Conservation (phyloP, 805 yeast species). For the Phaffomyces opuntiae region DNA sequence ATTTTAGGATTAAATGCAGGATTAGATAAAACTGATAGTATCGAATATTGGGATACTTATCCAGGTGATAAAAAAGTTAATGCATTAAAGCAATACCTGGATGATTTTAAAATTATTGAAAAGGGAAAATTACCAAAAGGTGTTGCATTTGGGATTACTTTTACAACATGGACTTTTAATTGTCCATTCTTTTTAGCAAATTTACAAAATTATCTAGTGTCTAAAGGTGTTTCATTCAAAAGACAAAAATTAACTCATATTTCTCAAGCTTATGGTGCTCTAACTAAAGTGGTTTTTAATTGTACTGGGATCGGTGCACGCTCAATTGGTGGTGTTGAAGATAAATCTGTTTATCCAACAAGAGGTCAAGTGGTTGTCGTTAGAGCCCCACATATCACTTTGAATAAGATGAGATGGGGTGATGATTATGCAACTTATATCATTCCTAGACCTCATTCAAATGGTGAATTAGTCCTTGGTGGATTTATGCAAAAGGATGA, state of each 20-base stretch:
- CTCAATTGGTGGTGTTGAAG: conserved; percentile 57
- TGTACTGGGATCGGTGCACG: conserved; percentile 73
- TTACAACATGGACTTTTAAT: conserved; percentile 63
- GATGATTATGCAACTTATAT: conserved; percentile 54
- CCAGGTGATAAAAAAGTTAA: conserved; percentile 42
- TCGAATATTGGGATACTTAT: conserved; percentile 48
- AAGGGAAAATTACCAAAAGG: conserved; percentile 41
- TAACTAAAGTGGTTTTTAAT: conserved; percentile 48
- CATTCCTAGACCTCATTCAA: conserved; percentile 64
- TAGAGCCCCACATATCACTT: conserved; percentile 58
- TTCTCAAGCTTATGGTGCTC: conserved; percentile 40
- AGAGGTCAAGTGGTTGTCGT: conserved; percentile 77
- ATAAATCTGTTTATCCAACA: conserved; percentile 56
- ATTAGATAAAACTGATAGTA: conserved; percentile 45
- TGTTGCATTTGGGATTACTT: conserved; percentile 45
- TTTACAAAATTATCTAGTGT: conserved; percentile 36
- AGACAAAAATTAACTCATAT: conserved; percentile 45
- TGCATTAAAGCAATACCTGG: conserved; percentile 42
- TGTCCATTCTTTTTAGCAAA: conserved; percentile 54
- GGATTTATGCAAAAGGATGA: conserved; percentile 63
- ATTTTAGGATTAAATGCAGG: conserved; percentile 47
- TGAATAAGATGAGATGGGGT: conserved; percentile 59
- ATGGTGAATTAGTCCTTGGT: conserved; percentile 65
- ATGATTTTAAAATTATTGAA: conserved; percentile 34
- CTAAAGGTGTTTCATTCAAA: conserved; percentile 44